phyloP scores from a whole-genome alignment of 2,329 filamentous ascomycete species.

The Thielaviopsis punctulata region DNA sequence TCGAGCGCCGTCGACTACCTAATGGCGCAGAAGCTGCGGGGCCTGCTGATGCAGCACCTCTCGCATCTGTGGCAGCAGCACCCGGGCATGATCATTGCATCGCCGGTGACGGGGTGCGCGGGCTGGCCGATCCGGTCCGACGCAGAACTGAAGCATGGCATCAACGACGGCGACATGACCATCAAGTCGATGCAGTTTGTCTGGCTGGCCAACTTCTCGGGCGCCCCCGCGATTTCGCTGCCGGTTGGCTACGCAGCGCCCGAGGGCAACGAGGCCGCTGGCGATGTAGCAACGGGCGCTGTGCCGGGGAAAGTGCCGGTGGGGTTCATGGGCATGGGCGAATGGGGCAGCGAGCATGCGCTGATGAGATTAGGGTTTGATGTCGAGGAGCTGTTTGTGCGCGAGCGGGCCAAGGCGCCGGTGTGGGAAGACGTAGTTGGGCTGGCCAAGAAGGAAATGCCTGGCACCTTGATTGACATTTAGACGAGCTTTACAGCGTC shows the following conservation, averaged over 20 bases:
- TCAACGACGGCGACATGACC: constrained; percentile 30
- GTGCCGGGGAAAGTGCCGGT: constrained; percentile 28
- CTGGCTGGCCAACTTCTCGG: constrained; percentile 35
- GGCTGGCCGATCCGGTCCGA: constrained; percentile 25
- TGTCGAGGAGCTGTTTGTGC: constrained; percentile 24
- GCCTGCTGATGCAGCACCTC: constrained; percentile 54
- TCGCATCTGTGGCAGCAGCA: constrained; percentile 45
- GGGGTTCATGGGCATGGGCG: constrained; percentile 37
- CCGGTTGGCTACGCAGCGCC: constrained; percentile 29
- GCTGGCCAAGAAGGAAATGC: constrained; percentile 17
- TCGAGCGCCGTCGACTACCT: constrained; percentile 50
- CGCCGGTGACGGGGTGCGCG: constrained; percentile 42
- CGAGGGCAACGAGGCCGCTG: constrained; percentile 18
- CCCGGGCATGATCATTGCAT: constrained; percentile 53
- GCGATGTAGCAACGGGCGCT: constrained; percentile 18
- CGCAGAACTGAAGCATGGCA: constrained; percentile 23
- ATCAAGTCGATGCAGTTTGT: constrained; percentile 31
- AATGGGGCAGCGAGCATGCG: constrained; percentile 34
- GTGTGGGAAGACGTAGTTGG: constrained; percentile 30
- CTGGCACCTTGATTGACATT: background rate
- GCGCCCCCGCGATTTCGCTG: constrained; percentile 27
- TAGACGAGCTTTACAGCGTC: background rate
- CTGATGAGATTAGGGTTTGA: constrained; percentile 32
- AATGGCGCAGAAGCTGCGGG: constrained; percentile 51
- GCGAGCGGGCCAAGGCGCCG: constrained; percentile 20